A percentile compares a stretch with the other conserved stretches of the same genome.
Evolutionary conservation across 805 yeast species (phyloP).

Genomic region (Citeromyces matritensis): DNA sequence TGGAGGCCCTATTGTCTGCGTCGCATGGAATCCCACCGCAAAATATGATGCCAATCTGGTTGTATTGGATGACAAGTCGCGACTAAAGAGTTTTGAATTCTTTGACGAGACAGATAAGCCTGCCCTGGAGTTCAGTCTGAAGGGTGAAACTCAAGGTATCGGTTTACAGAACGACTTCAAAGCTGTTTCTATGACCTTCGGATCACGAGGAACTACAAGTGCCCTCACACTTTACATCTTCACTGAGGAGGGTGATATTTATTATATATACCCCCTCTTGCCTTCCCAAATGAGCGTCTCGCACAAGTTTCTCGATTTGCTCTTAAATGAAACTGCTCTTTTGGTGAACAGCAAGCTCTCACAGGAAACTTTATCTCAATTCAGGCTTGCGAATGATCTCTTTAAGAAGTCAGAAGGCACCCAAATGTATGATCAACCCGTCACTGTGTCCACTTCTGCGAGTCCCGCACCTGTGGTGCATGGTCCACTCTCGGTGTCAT

Average conservation of each 20-base stretch:
- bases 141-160: constrained; percentile 1
- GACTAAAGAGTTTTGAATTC: constrained; percentile 16
- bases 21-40: constrained; percentile 22
- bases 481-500: constrained; percentile 40
- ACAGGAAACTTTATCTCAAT: constrained; percentile 8
- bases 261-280: constrained; percentile 45
- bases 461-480: constrained; percentile 15
- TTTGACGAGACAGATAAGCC: constrained; percentile 11
- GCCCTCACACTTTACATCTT: constrained; percentile 37
- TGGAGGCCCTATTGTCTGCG: constrained; percentile 10
- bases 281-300: constrained; percentile 29
- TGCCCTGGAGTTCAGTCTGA: background rate
- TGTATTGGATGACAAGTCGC: constrained; percentile 15
- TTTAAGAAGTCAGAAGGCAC: constrained; percentile 4
- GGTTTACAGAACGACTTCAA: constrained; percentile 7
- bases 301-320: constrained; percentile 12
- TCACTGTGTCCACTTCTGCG: no score
- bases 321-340: constrained; percentile 17
- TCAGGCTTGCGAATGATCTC: constrained; percentile 6
- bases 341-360: background rate
- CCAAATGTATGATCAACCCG: no score
- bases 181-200: constrained; percentile 28
- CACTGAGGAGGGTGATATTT: constrained; percentile 42
- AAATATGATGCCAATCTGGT: constrained; percentile 20
- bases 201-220: constrained; percentile 32